Conservation (phyloP, 1,284 basidiomycete genomes). For the Abortiporus biennis region DNA sequence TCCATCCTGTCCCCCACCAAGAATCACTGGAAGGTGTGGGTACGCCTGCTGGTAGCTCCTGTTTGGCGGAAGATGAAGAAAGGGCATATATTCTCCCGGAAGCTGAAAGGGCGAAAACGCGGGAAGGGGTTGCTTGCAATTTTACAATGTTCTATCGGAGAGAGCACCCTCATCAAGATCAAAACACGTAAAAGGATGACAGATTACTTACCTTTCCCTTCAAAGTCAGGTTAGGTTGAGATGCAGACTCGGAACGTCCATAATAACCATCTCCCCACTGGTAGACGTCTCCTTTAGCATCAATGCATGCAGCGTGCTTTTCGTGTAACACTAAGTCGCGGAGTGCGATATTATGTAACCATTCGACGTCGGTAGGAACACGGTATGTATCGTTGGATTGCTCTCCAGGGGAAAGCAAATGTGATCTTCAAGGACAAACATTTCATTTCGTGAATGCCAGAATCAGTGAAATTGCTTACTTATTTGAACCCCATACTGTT, state of each 20-base stretch:
- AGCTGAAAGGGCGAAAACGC: constrained; percentile 68
- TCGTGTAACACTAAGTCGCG: constrained; percentile 74
- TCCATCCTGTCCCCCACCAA: constrained; percentile 52
- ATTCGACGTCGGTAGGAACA: constrained; percentile 42
- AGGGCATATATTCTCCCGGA: constrained; percentile 74
- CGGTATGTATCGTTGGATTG: constrained; percentile 32
- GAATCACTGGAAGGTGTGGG: constrained; percentile 36
- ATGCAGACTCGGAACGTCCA: constrained; percentile 16
- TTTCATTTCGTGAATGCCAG: constrained; percentile 2
- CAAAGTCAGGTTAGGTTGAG: constrained; percentile 45
- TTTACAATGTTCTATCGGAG: constrained; percentile 59
- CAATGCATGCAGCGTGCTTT: constrained; percentile 78
- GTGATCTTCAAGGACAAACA: constrained; percentile 31
- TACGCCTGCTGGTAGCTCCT: constrained; percentile 31
- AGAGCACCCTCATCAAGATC: constrained; percentile 1
- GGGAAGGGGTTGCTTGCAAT: constrained; percentile 48
- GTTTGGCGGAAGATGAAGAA: constrained; percentile 43
- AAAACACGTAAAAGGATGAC: background rate
- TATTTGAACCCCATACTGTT: constrained; percentile 56
- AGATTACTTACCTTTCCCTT: constrained; percentile 61
- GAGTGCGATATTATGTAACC: constrained; percentile 62
- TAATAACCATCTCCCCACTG: constrained; percentile 79
- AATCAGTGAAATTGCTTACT: constrained; percentile 26
- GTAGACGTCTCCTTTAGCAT: constrained; percentile 82
- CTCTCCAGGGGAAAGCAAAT: constrained; percentile 35